Evolutionary conservation across 805 yeast genomes (phyloP), one percentile per base, ranked within the genome.

Genomic region (Zygotorulaspora danielsina): DNA sequence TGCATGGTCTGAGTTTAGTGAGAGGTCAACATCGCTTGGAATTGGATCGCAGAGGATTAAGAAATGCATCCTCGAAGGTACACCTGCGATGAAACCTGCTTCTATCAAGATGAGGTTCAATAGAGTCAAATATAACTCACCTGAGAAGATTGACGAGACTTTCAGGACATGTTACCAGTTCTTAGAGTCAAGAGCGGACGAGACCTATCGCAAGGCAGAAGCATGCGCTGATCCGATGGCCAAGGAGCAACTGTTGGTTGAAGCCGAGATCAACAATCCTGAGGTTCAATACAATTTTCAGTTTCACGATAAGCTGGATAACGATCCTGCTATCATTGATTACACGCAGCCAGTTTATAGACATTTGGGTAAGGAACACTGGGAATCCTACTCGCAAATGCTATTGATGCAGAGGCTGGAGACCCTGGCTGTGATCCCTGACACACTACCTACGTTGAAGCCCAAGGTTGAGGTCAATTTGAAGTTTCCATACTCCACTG

Each of bases 361-460:
- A 59, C 65, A 76, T 35, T 67, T 77, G 48, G 75, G 84, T 43
- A 67, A 76, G 51, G 66, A 80, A 45, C 75, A 81, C 48, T 90
- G 97, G 97, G 75, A 78, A 58, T 52, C 59, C 4, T 70, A 79
- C 46, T 80, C 76, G 31, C 76, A 78, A 63, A 83, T 87, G 85
- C 58, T 86, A 36, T 69, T 81, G 38, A 86, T 93, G 93, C 97
- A 93, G 67, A 79, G 97, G 68, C 65, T 93, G 38, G 98, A 93
- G 66, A 79, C 83, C 41, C 67, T 87, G 50, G 75, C 74, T 30
- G 86, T 86, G 30, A 84, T 93, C 43, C 98, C 98, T 11, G 98
- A 93, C 59, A 89, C 97, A 3, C 59, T 93, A 61, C 93, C 97
- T 19, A 88, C 97, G 2, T 64, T 93, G 41, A 80, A 75, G 7